Conservation (phyloP, 2,329 filamentous ascomycete species). For the Colletotrichum truncatum region DNA sequence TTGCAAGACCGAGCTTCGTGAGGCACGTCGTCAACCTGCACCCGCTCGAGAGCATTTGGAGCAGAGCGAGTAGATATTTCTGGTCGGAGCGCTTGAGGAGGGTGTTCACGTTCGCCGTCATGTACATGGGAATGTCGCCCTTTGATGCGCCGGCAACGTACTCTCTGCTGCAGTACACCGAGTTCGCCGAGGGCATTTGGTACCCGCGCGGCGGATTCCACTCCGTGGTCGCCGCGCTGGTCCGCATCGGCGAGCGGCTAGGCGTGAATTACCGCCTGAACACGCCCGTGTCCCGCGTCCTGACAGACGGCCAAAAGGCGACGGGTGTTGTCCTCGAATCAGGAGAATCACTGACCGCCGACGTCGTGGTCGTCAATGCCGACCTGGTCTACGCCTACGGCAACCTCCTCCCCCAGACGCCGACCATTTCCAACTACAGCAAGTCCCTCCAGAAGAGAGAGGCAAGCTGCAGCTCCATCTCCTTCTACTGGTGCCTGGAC, state of each 20-base stretch:
- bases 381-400: conserved; percentile 81
- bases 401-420: conserved; percentile 67
- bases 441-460: conserved; percentile 54
- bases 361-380: conserved; percentile 76
- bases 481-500: conserved; percentile 79
- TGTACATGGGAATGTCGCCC: conserved; percentile 86
- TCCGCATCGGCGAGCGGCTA: conserved; percentile 67
- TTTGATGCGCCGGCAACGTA: conserved; percentile 82
- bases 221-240: conserved; percentile 69
- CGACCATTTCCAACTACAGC: conserved; percentile 40
- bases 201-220: conserved; percentile 79
- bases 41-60: conserved; percentile 77
- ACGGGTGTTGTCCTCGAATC: conserved; percentile 67
- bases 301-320: conserved; percentile 63
- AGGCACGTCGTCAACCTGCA: conserved; percentile 68
- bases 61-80: conserved; percentile 73
- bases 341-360: conserved; percentile 68
- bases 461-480: conserved; percentile 77
- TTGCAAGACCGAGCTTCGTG: conserved; percentile 68
- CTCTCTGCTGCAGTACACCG: conserved; percentile 77
- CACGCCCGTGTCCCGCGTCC: conserved; percentile 64
- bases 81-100: conserved; percentile 73
- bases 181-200: conserved; percentile 80
- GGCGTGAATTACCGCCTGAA: conserved; percentile 72
- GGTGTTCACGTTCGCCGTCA: conserved; percentile 81